Conservation (phyloP, 169 alveolate genomes). For the Blepharisma undulans region DNA sequence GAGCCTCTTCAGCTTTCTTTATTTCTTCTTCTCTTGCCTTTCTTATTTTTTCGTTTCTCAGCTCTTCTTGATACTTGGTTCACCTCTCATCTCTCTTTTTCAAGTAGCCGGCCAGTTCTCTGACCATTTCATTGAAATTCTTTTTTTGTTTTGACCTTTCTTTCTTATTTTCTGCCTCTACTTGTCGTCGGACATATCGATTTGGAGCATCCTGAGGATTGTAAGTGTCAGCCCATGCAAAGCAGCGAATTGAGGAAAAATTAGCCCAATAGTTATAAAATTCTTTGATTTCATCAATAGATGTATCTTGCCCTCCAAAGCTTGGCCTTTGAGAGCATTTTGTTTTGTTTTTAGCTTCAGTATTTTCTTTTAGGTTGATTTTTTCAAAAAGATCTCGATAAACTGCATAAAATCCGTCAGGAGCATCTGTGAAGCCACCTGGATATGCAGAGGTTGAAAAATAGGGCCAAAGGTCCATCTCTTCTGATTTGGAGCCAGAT, state of each 20-base stretch:
- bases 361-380: slow-evolving; percentile 67
- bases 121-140: slow-evolving; percentile 75
- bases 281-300: slow-evolving; percentile 65
- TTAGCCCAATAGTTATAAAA: slow-evolving; percentile 85
- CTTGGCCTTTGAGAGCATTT: slow-evolving; percentile 54
- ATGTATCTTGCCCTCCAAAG: slow-evolving; percentile 75
- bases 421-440: slow-evolving; percentile 69
- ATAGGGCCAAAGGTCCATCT: slow-evolving; percentile 75
- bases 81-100: slow-evolving; percentile 63
- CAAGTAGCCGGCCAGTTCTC: slow-evolving; percentile 71
- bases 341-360: slow-evolving; percentile 46
- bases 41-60: not conserved
- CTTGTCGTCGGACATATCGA: slow-evolving; percentile 68
- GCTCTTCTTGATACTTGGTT: slow-evolving; percentile 38
- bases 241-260: slow-evolving; percentile 71
- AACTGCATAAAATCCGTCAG: slow-evolving; percentile 73
- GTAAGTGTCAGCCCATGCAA: slow-evolving; percentile 81
- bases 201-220: slow-evolving; percentile 77
- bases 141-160: slow-evolving; percentile 79
- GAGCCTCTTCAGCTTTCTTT: slow-evolving; percentile 42
- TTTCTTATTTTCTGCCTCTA: slow-evolving; percentile 78
- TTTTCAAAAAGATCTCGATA: slow-evolving; percentile 75
- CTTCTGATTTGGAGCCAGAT: slow-evolving; percentile 59
- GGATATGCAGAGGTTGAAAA: slow-evolving; percentile 65
- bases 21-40: slow-evolving; percentile 42